These are phyloP conservation scores for Mesembryanthemum crystallinum DNA, from an alignment of 148 eudicot genomes.

Conservation along the genomic window DNA sequence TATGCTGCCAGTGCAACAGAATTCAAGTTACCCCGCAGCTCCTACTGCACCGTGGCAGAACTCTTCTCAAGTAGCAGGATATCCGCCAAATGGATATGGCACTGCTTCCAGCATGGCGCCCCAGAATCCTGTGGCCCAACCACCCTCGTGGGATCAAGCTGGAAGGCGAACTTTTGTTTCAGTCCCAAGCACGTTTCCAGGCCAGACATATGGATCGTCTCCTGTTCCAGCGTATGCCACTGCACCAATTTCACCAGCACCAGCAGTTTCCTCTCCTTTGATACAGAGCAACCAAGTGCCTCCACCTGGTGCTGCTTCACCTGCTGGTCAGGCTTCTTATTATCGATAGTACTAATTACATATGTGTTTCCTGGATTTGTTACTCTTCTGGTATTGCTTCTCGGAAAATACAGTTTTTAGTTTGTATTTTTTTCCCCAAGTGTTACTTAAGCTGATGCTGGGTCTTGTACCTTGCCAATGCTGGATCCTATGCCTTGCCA, in stretches of 20 bases:
- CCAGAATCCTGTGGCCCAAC: conserved; percentile 23
- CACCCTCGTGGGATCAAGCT: conserved; percentile 44
- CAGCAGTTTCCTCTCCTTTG: conserved; percentile 15
- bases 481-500: background rate
- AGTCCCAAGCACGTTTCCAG: conserved; percentile 42
- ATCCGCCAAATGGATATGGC: conserved; percentile 31
- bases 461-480: background rate
- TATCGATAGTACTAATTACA: conserved; percentile 22
- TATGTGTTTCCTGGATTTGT: background rate
- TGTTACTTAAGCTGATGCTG: conserved; percentile 3
- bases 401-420: background rate
- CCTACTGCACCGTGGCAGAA: conserved; percentile 46
- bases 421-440: background rate
- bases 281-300: conserved; percentile 9
- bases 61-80: conserved; percentile 37
- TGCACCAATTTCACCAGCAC: conserved; percentile 27
- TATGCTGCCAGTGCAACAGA: conserved; percentile 32
- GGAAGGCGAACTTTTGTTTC: conserved; percentile 39
- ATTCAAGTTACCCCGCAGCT: conserved; percentile 28
- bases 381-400: background rate
- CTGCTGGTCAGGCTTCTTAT: conserved; percentile 36
- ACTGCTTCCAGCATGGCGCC: conserved; percentile 14
- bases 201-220: conserved; percentile 38
- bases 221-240: conserved; percentile 31
- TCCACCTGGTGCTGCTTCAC: conserved; percentile 32